These are phyloP conservation scores for Pterocarpus santalinus DNA, from an alignment of 306 rosid species.

Conservation along the genomic window DNA sequence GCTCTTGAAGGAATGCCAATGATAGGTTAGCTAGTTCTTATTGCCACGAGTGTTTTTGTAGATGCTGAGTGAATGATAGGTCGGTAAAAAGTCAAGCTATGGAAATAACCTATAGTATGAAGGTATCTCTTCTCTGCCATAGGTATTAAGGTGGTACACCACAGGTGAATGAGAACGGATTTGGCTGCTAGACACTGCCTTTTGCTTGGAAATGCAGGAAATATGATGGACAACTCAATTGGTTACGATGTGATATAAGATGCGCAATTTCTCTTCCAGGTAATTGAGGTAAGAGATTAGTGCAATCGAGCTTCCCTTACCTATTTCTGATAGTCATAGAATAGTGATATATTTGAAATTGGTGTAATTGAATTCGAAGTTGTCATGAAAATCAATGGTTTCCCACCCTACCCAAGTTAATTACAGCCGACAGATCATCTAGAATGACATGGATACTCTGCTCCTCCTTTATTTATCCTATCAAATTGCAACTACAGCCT, in stretches of 20 bases:
- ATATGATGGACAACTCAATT: not conserved
- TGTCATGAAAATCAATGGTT: not conserved
- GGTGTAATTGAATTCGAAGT: not conserved
- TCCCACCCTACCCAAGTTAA: too few relatives aligned
- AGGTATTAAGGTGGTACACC: slow-evolving; percentile 51
- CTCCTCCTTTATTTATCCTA: too few relatives aligned
- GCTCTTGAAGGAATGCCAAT: not conserved
- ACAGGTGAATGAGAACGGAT: slow-evolving; percentile 40
- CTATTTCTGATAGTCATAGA: not conserved
- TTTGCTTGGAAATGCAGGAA: slow-evolving; percentile 49
- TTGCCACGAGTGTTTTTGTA: slow-evolving; percentile 42
- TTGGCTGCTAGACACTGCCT: slow-evolving; percentile 25
- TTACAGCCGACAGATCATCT: too few relatives aligned
- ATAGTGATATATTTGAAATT: not conserved
- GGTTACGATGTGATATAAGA: not conserved
- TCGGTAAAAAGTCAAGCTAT: slow-evolving; percentile 52
- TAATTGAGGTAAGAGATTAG: not conserved
- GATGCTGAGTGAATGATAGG: slow-evolving; percentile 29
- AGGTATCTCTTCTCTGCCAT: slow-evolving; percentile 38
- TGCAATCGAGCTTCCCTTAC: slow-evolving; percentile 37
- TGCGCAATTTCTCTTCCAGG: slow-evolving; percentile 15
- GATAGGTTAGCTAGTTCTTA: not conserved
- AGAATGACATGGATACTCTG: too few relatives aligned
- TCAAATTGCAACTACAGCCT: too few relatives aligned
- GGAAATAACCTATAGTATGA: slow-evolving; percentile 26